These are phyloP conservation scores for Picea mariana DNA, from an alignment of 83 land plant species.

Conservation along the genomic window DNA sequence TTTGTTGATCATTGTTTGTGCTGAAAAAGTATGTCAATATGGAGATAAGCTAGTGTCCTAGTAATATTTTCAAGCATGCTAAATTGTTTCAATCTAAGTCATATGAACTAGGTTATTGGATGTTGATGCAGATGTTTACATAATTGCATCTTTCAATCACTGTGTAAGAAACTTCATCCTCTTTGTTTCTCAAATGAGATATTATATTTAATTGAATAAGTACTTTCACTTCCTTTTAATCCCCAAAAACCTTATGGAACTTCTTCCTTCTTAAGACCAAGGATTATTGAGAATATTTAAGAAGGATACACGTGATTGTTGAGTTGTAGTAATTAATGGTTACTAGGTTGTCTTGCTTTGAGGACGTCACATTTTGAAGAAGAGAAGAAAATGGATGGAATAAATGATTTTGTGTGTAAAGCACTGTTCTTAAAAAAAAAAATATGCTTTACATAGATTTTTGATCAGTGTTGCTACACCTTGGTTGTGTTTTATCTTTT, in stretches of 20 bases:
- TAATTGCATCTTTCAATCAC: slow-evolving; percentile 25
- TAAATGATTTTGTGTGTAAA: no score
- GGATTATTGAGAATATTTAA: no score
- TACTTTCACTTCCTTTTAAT: background rate
- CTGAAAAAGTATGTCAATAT: background rate
- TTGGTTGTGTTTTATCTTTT: no score
- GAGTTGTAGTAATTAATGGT: no score
- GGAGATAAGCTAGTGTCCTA: background rate
- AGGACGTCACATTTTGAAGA: no score
- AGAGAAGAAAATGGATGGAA: no score
- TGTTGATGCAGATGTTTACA: slow-evolving; percentile 12
- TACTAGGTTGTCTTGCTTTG: no score
- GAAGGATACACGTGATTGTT: no score
- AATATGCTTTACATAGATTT: no score
- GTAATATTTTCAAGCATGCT: background rate
- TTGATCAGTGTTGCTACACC: no score
- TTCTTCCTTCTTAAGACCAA: no score
- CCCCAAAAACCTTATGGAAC: background rate
- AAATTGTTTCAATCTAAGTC: background rate
- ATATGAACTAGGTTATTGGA: slow-evolving; percentile 5
- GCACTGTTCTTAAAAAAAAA: no score
- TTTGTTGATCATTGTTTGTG: background rate
- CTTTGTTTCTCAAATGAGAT: background rate
- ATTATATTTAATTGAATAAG: background rate
- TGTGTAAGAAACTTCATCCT: slow-evolving; percentile 33